These are phyloP conservation scores for Candida sojae DNA, from an alignment of 1,139 yeast species.

Conservation along the genomic window DNA sequence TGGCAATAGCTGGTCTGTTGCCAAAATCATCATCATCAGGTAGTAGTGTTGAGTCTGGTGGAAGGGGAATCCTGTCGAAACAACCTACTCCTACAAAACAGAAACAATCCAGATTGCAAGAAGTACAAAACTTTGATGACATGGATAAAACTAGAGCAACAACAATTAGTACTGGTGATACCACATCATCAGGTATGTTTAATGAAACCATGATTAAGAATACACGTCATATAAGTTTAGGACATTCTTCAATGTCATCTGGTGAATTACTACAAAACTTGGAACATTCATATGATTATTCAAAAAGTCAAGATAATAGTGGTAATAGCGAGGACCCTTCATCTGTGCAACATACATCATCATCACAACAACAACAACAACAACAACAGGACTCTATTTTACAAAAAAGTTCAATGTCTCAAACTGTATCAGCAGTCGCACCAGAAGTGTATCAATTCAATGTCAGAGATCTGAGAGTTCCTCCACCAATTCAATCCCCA, in stretches of 20 bases:
- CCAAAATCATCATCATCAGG: slow-evolving; percentile 7
- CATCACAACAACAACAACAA: neutral
- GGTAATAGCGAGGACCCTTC: slow-evolving; percentile 2
- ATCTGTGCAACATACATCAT: neutral
- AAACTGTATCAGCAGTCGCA: neutral
- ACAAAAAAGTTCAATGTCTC: neutral
- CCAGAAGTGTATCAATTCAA: neutral
- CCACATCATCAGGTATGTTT: slow-evolving; percentile 6
- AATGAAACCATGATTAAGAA: slow-evolving; percentile 14
- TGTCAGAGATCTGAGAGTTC: neutral
- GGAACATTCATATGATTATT: slow-evolving; percentile 18
- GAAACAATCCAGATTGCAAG: slow-evolving; percentile 2
- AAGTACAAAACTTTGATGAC: slow-evolving; percentile 3
- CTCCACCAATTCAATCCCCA: slow-evolving; percentile 6
- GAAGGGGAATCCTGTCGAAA: neutral
- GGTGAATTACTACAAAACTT: slow-evolving; percentile 38
- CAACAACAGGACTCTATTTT: neutral
- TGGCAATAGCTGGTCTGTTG: slow-evolving; percentile 12
- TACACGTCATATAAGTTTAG: slow-evolving; percentile 14
- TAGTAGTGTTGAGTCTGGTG: neutral
- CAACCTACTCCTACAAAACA: neutral
- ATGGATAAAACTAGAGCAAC: neutral
- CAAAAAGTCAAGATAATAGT: slow-evolving; percentile 9
- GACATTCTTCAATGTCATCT: slow-evolving; percentile 31
- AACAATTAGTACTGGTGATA: neutral